A percentile compares a stretch with the other conserved stretches of the same genome.
These are phyloP conservation scores for Kuraishia borneana DNA, from an alignment of 805 yeast species.

Conservation along the genomic window DNA sequence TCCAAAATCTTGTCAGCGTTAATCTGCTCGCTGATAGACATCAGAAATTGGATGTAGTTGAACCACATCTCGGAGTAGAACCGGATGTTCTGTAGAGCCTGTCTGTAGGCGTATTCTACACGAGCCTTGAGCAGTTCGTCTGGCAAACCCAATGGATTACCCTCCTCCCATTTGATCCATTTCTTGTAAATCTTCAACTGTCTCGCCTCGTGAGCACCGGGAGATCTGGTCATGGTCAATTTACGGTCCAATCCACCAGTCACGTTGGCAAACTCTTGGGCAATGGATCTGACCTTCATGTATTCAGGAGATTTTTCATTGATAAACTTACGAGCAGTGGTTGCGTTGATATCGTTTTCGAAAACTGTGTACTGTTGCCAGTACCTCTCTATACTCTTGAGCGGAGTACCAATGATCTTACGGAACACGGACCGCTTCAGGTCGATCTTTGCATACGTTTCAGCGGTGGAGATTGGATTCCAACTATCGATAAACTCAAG, in stretches of 20 bases:
- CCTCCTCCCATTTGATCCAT: conserved; percentile 75
- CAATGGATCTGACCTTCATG: conserved; percentile 76
- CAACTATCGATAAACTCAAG: conserved; percentile 66
- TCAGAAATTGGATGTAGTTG: conserved; percentile 27
- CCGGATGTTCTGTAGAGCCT: conserved; percentile 49
- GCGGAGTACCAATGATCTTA: conserved; percentile 64
- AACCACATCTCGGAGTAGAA: conserved; percentile 75
- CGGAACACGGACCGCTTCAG: conserved; percentile 64
- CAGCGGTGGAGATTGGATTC: conserved; percentile 76
- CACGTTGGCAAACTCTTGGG: conserved; percentile 55
- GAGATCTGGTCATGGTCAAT: conserved; percentile 4
- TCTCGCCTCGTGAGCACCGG: conserved; percentile 10
- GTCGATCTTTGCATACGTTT: conserved; percentile 72
- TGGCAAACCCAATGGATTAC: conserved; percentile 53
- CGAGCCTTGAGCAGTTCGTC: conserved; percentile 41
- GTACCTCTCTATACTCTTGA: conserved; percentile 57
- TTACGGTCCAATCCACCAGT: conserved; percentile 39
- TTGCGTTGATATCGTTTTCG: conserved; percentile 66
- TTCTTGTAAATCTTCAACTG: conserved; percentile 51
- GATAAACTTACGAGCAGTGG: conserved; percentile 76
- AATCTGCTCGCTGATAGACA: conserved; percentile 5
- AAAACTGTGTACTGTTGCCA: conserved; percentile 79
- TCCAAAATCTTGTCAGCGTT: conserved; percentile 19
- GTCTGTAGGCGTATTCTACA: conserved; percentile 59
- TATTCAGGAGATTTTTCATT: conserved; percentile 75